These are phyloP conservation scores for Saitozyma sp. DNA, from an alignment of 768 basidiomycete species.

Conservation along the genomic window DNA sequence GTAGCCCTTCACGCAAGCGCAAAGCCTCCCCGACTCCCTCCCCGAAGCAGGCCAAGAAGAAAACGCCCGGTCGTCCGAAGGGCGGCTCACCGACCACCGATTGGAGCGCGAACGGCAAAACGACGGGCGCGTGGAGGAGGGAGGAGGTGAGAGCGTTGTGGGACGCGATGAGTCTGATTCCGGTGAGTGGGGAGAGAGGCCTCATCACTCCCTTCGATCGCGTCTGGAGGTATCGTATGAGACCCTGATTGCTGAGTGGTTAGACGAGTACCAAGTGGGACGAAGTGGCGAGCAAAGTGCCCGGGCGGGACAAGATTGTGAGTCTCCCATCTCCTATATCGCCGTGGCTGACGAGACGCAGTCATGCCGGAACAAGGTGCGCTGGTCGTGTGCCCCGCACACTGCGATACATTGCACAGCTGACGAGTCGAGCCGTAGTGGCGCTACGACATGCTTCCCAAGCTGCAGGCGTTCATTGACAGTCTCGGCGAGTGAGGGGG, in stretches of 20 bases:
- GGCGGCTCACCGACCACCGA: too few relatives aligned
- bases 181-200: slow-evolving; percentile 8
- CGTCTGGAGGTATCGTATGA: background rate
- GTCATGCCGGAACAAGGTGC: slow-evolving; percentile 31
- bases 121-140: slow-evolving; percentile 22
- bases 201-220: background rate
- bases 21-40: too few relatives aligned
- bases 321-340: background rate
- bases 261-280: slow-evolving; percentile 22
- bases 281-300: slow-evolving; percentile 23
- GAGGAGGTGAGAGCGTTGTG: slow-evolving; percentile 26
- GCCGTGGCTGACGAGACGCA: slow-evolving; percentile 10
- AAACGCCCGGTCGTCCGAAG: too few relatives aligned
- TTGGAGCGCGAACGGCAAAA: background rate
- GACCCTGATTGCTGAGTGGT: background rate
- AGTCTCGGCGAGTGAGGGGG: slow-evolving; percentile 21
- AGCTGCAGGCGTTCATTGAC: slow-evolving; percentile 29
- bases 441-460: slow-evolving; percentile 31
- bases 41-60: too few relatives aligned
- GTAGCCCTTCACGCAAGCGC: too few relatives aligned
- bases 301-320: slow-evolving; percentile 28
- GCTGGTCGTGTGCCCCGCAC: too few relatives aligned
- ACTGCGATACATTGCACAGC: too few relatives aligned
- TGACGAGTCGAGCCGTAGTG: slow-evolving; percentile 9
- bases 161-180: slow-evolving; percentile 23